Evolutionary conservation across 2,329 filamentous ascomycete species (phyloP).

Genomic region (Pseudogymnoascus sp.): DNA sequence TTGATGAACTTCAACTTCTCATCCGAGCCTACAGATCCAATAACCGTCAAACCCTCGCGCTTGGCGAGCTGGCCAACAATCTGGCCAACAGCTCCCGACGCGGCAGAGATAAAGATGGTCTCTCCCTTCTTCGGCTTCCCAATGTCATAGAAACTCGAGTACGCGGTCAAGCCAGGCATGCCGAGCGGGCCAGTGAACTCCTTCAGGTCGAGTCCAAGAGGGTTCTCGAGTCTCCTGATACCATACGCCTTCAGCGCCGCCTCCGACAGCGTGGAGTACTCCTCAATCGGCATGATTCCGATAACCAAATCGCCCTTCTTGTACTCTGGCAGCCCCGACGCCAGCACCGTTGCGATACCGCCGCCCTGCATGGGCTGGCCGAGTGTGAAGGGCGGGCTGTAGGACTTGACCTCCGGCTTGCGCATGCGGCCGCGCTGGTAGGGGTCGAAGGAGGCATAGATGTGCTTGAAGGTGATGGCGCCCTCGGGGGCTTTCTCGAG

Average conservation of each 20-base stretch:
- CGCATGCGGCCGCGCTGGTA: constrained; percentile 82
- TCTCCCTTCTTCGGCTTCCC: constrained; percentile 70
- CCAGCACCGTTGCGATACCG: constrained; percentile 62
- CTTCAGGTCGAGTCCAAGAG: constrained; percentile 57
- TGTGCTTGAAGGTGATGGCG: constrained; percentile 62
- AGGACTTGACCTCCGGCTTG: constrained; percentile 56
- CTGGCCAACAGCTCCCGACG: constrained; percentile 68
- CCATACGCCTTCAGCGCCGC: constrained; percentile 35
- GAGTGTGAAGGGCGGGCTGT: constrained; percentile 56
- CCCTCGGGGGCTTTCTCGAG: constrained; percentile 54
- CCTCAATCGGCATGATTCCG: constrained; percentile 53
- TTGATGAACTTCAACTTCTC: constrained; percentile 70
- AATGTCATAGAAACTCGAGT: constrained; percentile 67
- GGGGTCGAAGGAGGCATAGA: constrained; percentile 74
- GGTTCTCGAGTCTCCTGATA: constrained; percentile 59
- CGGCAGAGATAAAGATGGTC: constrained; percentile 71
- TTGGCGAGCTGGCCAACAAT: constrained; percentile 71
- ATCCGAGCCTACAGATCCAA: constrained; percentile 70
- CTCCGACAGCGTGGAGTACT: constrained; percentile 58
- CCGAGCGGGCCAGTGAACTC: constrained; percentile 71
- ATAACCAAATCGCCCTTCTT: constrained; percentile 61
- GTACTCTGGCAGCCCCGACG: constrained; percentile 59
- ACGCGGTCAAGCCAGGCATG: constrained; percentile 73
- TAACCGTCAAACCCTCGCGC: constrained; percentile 66
- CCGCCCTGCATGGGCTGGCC: constrained; percentile 59